Percentiles rank a stretch among this genome's conserved stretches.
These are phyloP conservation scores for Pyricularia sp. DNA, from an alignment of 2,329 filamentous ascomycete genomes.

Conservation along the genomic window DNA sequence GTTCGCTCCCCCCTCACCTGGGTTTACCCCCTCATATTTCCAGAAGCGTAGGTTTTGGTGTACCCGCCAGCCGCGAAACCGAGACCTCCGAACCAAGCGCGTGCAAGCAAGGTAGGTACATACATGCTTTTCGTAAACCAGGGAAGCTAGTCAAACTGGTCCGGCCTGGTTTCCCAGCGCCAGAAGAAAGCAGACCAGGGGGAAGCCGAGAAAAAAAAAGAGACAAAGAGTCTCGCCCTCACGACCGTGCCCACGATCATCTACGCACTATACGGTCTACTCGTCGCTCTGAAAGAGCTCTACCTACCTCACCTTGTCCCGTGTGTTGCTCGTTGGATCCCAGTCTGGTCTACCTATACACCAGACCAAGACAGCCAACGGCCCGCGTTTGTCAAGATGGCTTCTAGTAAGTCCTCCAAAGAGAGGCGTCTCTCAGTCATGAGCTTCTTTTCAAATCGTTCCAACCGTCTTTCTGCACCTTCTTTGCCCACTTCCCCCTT, in stretches of 20 bases:
- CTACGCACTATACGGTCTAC: background rate
- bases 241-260: background rate
- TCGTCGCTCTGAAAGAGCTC: background rate
- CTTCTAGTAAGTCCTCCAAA: constrained; percentile 5
- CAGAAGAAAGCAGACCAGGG: background rate
- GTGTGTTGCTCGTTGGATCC: background rate
- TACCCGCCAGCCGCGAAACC: background rate
- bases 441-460: constrained; percentile 3
- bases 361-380: background rate
- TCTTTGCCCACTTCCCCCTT: background rate
- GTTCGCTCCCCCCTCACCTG: background rate
- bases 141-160: background rate
- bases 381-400: background rate
- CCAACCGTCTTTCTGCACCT: constrained; percentile 1
- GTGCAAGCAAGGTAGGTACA: background rate
- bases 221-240: background rate
- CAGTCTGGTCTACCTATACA: background rate
- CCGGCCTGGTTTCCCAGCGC: background rate
- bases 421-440: constrained; percentile 1
- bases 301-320: background rate
- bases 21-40: background rate
- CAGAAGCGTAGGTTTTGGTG: background rate
- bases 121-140: background rate
- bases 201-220: background rate
- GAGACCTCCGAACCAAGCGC: background rate